Base-by-base conservation (phyloP, 139 green algal species). In the Haematococcus sp. region DNA sequence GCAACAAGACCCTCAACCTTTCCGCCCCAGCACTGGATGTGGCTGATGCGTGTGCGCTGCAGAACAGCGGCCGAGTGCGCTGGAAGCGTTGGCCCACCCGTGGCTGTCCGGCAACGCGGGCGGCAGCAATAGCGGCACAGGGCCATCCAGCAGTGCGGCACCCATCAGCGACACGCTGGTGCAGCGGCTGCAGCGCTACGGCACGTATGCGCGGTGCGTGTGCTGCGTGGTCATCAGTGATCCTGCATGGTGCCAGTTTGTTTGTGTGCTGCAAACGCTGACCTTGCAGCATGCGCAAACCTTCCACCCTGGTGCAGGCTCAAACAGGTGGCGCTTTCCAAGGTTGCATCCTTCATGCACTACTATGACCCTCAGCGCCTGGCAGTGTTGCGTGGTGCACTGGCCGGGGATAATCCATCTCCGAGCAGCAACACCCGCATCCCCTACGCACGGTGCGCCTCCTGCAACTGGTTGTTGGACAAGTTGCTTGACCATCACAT, bases 151-250 rank as follows among this genome's bases (percentile, higher is more conserved):
- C 51, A 56, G 31, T 71, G 46, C 4, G 30, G 52, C 22, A 20
- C 76, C 76, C 0, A 74, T 93, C 7, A 43, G 51, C 27, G 79
- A 88, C 51, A 87, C 78, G 3, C 79, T 95, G 40, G 88, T 95
- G 46, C 89, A 94, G 84, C 86, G 90, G 65, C 76, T 95, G 76
- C 90, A 95, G 81, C 76, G 89, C 2, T 96, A 84, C 70, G 90
- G 88, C 56, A 93, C 85, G 4, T 94, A 89, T 56, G 83, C 58
- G 19, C 25, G 28, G 58, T 65, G 27, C 11, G 58, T 35, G n/a
- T n/a, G n/a, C n/a, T n/a, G n/a, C n/a, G n/a, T n/a, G n/a, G n/a
- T n/a, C n/a, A n/a, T n/a, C n/a, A n/a, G n/a, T n/a, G n/a, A n/a
- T n/a, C n/a, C n/a, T n/a, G n/a, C n/a, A n/a, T n/a, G n/a, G n/a